Evolutionary conservation across 2,329 filamentous ascomycete genomes (phyloP).

Genomic region (Thielaviopsis euricoi): DNA sequence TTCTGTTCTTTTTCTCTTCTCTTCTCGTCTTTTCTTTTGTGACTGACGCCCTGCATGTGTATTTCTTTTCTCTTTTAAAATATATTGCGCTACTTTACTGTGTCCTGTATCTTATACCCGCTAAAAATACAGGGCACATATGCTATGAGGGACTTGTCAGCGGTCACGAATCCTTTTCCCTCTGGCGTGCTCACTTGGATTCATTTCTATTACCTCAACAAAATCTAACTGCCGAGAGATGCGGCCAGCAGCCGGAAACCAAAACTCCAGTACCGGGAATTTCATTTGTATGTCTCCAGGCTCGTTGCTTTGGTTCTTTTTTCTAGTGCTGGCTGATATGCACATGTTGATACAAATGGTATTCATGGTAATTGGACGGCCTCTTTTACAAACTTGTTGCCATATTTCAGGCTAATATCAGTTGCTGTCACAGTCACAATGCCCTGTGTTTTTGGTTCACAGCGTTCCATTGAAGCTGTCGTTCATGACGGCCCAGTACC

Average conservation of each 20-base stretch:
- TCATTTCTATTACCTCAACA: not conserved
- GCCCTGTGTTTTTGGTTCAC: not conserved
- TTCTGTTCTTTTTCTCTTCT: not conserved
- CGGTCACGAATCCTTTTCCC: not conserved
- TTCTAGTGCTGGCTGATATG: no score
- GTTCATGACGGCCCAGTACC: not conserved
- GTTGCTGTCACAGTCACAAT: not conserved
- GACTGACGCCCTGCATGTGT: not conserved
- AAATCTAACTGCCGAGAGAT: not conserved
- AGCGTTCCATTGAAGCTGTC: not conserved
- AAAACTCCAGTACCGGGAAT: not conserved
- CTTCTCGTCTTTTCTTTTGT: not conserved
- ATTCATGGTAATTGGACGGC: no score
- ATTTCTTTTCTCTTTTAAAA: not conserved
- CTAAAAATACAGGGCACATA: no score
- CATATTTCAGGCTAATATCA: not conserved
- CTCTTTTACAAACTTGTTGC: no score
- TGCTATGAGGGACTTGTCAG: no score
- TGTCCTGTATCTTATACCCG: no score
- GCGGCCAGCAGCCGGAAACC: not conserved
- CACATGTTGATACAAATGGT: not conserved
- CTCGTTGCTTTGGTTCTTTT: not conserved
- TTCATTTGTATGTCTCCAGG: not conserved
- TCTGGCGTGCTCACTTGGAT: not conserved
- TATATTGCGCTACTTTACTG: not conserved